These are phyloP conservation scores for Gonapodya sp. DNA, from an alignment of 192 early-diverging fungal genomes.

Conservation along the genomic window DNA sequence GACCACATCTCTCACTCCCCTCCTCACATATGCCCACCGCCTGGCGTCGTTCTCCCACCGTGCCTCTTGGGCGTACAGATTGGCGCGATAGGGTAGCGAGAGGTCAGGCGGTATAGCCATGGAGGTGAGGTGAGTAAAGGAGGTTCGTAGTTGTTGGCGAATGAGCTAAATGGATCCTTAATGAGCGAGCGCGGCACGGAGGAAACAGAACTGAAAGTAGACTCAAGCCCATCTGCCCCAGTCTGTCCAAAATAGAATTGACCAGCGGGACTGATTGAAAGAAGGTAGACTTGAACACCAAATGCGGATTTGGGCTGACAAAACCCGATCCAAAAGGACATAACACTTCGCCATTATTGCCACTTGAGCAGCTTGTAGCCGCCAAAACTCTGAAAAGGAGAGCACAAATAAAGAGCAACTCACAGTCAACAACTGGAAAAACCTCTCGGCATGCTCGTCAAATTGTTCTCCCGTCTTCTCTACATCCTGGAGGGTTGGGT, in stretches of 20 bases:
- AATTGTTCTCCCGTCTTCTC: background rate
- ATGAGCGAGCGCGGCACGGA: too few species aligned
- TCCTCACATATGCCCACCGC: background rate
- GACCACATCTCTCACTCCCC: background rate
- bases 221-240: too few species aligned
- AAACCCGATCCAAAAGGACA: too few species aligned
- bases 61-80: background rate
- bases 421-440: background rate
- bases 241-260: too few species aligned
- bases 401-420: background rate
- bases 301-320: too few species aligned
- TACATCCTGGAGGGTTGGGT: background rate
- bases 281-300: too few species aligned
- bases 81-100: background rate
- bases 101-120: background rate
- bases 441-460: background rate
- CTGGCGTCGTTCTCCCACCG: background rate
- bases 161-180: too few species aligned
- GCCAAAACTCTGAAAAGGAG: too few species aligned
- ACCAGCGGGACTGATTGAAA: too few species aligned
- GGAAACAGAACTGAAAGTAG: too few species aligned
- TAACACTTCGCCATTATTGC: too few species aligned
- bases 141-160: background rate
- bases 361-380: too few species aligned
- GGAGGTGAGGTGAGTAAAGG: background rate